phyloP scores from a whole-genome alignment of 1,284 basidiomycete species.

The Moesziomyces sp. region DNA sequence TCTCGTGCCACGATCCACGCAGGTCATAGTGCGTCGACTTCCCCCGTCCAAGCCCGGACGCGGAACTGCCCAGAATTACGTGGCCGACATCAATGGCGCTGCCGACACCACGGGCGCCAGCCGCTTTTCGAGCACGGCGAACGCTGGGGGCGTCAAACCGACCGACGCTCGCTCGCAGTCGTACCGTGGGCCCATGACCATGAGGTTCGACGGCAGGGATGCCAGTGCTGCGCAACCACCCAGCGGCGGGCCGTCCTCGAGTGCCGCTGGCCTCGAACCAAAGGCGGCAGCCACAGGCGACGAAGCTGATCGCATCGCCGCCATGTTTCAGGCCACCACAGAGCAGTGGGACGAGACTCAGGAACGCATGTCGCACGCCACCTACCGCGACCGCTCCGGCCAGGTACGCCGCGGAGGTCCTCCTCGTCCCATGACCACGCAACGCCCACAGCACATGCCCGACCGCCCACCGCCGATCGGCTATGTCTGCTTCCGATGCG shows the following conservation, averaged over 20 bases:
- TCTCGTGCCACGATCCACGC: constrained; percentile 92
- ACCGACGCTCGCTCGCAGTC: constrained; percentile 8
- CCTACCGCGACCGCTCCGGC: constrained; percentile 60
- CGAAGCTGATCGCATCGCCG: constrained; percentile 74
- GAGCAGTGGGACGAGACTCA: constrained; percentile 95
- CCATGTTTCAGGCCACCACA: constrained; percentile 91
- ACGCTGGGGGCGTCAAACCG: constrained; percentile 29
- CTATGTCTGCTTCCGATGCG: constrained; percentile 99
- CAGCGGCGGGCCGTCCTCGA: background rate
- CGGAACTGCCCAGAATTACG: constrained; percentile 89
- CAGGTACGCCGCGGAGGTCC: constrained; percentile 58
- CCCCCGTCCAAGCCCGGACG: constrained; percentile 87
- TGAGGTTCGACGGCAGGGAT: constrained; percentile 78
- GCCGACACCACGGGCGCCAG: constrained; percentile 23
- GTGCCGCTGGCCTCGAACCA: constrained; percentile 4
- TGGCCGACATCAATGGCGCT: constrained; percentile 71
- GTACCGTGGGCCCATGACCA: constrained; percentile 75
- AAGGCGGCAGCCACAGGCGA: constrained; percentile 35
- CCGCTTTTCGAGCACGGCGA: constrained; percentile 32
- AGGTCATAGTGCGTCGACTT: constrained; percentile 89
- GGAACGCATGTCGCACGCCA: constrained; percentile 87
- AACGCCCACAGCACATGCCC: constrained; percentile 35
- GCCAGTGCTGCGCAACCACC: constrained; percentile 2
- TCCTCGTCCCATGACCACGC: constrained; percentile 36
- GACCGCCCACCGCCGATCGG: constrained; percentile 71